phyloP scores from a whole-genome alignment of 139 green algal species.

The Zygnema circumcarinatum region DNA sequence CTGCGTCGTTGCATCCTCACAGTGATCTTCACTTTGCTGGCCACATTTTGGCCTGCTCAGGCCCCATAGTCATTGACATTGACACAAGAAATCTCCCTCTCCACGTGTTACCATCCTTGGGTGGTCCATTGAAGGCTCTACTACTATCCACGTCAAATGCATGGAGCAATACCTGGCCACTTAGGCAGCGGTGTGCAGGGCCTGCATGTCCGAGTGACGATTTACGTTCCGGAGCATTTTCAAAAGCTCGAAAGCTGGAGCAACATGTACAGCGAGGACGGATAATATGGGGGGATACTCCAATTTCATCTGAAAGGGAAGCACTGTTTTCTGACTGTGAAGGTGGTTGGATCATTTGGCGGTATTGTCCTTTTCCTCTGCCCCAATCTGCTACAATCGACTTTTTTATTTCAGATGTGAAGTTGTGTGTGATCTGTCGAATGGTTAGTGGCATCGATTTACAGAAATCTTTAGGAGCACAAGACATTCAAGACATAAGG shows the following conservation, averaged over 20 bases:
- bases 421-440: no score
- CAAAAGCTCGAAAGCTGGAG: neutral
- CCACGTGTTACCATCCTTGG: conserved; percentile 1
- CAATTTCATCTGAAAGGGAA: neutral
- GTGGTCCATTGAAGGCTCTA: neutral
- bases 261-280: neutral
- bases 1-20: neutral
- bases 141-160: neutral
- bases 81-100: conserved; percentile 14
- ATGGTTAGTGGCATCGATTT: no score
- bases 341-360: neutral
- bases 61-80: conserved; percentile 24
- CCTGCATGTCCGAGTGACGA: conserved; percentile 5
- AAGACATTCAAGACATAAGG: no score
- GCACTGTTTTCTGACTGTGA: neutral
- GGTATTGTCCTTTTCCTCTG: neutral
- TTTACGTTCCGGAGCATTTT: conserved; percentile 30
- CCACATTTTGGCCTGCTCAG: neutral
- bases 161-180: conserved; percentile 15
- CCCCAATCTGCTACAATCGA: no score
- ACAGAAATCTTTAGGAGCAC: no score
- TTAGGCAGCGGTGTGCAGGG: conserved; percentile 4
- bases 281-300: conserved; percentile 27
- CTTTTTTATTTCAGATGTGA: no score
- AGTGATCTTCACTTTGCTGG: conserved; percentile 31